These are phyloP conservation scores for Pythium utonaiense DNA, from an alignment of 352 stramenopile species.

Conservation along the genomic window DNA sequence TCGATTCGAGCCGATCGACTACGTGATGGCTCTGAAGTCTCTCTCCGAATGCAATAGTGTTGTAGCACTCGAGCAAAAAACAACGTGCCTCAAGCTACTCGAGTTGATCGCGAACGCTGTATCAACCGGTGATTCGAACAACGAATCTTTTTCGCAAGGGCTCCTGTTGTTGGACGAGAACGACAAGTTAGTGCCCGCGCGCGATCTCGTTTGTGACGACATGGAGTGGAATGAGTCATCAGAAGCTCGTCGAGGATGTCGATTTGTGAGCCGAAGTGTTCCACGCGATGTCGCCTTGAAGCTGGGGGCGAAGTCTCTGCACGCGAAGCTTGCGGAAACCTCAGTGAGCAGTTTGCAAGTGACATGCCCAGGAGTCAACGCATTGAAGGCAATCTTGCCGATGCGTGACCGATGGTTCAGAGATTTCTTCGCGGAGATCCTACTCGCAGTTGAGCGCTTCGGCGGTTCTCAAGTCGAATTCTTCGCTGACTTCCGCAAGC, in stretches of 20 bases:
- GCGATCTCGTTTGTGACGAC: constrained; percentile 57
- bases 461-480: constrained; percentile 58
- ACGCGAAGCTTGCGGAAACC: constrained; percentile 58
- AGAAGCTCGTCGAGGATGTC: constrained; percentile 40
- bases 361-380: constrained; percentile 33
- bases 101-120: constrained; percentile 29
- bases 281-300: constrained; percentile 37
- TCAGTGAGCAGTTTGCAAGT: constrained; percentile 50
- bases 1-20: constrained; percentile 50
- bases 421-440: constrained; percentile 53
- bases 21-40: constrained; percentile 44
- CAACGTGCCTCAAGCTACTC: constrained; percentile 46
- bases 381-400: constrained; percentile 44
- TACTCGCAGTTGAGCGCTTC: constrained; percentile 50
- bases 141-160: background rate
- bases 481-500: constrained; percentile 63
- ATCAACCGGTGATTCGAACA: background rate
- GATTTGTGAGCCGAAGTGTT: constrained; percentile 54
- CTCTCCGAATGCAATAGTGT: constrained; percentile 27
- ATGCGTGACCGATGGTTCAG: constrained; percentile 34
- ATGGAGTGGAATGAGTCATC: constrained; percentile 76
- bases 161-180: constrained; percentile 26
- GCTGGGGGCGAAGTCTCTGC: constrained; percentile 57
- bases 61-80: constrained; percentile 12
- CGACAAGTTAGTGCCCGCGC: constrained; percentile 19